These are phyloP conservation scores for Hyphopichia pseudoburtonii DNA, from an alignment of 1,139 yeast genomes.

Conservation along the genomic window DNA sequence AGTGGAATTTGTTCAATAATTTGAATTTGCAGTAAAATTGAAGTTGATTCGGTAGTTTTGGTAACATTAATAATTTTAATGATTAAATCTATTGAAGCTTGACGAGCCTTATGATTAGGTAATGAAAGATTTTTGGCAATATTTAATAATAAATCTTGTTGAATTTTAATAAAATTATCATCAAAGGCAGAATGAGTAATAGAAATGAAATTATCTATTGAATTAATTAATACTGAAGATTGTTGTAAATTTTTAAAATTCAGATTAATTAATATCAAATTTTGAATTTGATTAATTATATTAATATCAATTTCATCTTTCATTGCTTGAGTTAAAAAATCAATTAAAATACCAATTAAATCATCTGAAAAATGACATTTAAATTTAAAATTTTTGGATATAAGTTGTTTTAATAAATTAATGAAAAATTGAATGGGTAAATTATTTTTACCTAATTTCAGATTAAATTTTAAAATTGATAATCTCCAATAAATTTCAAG, in stretches of 20 bases:
- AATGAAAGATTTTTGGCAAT: constrained; percentile 36
- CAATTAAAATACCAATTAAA: constrained; percentile 14
- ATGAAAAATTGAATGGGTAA: constrained; percentile 9
- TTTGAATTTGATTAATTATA: constrained; percentile 6
- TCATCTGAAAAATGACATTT: constrained; percentile 18
- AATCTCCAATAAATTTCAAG: constrained; percentile 43
- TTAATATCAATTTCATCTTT: constrained; percentile 4
- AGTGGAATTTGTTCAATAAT: constrained; percentile 74
- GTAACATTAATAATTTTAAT: constrained; percentile 22
- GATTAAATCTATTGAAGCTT: constrained; percentile 43
- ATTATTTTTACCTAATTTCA: constrained; percentile 9
- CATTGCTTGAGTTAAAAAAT: constrained; percentile 10
- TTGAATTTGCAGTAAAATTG: constrained; percentile 41
- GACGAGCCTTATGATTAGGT: constrained; percentile 50
- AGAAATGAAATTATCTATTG: constrained; percentile 17
- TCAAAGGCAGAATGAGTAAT: neutral
- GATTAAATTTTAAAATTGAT: constrained; percentile 23
- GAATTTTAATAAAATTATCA: neutral
- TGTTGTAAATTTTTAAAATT: constrained; percentile 15
- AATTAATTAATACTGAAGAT: constrained; percentile 22
- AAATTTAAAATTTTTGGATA: constrained; percentile 9
- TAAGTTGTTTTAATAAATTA: constrained; percentile 12
- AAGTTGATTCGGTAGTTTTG: constrained; percentile 29
- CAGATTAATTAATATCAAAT: constrained; percentile 1
- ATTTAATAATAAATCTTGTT: neutral